A percentile compares a stretch with the other conserved stretches of the same genome.
Evolutionary conservation across 148 eudicot species (phyloP).

Genomic region (Salicornia ramosissima): DNA sequence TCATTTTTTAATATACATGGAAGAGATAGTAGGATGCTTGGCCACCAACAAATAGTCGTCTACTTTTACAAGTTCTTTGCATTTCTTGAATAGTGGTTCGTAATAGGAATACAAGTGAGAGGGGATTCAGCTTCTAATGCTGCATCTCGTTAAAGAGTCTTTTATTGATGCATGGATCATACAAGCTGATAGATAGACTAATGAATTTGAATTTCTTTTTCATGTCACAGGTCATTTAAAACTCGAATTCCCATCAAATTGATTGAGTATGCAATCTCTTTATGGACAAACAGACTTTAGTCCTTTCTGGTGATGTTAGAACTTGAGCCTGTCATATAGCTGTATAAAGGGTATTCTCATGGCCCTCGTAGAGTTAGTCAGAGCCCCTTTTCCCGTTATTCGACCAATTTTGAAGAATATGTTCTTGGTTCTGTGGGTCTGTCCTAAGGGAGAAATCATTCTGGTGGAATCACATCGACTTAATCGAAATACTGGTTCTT

Average conservation of each 20-base stretch:
- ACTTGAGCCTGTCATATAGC: not conserved
- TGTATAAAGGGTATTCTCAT: not conserved
- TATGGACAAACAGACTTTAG: not conserved
- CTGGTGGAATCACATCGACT: not conserved
- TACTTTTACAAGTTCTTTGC: too few relatives aligned
- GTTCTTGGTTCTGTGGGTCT: not conserved
- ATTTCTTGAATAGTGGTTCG: too few relatives aligned
- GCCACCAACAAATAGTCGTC: too few relatives aligned
- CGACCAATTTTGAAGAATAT: not conserved
- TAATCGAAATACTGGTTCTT: not conserved
- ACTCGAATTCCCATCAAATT: not conserved
- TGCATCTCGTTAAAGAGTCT: too few relatives aligned
- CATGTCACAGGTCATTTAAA: not conserved
- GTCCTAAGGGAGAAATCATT: not conserved
- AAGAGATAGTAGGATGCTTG: too few relatives aligned
- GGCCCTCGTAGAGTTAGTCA: not conserved
- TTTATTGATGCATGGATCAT: too few relatives aligned
- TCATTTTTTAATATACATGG: too few relatives aligned
- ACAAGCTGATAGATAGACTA: too few relatives aligned
- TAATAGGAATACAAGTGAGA: too few relatives aligned
- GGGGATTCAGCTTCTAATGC: too few relatives aligned
- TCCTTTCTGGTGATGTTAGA: not conserved
- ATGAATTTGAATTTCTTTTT: not conserved
- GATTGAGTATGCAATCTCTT: not conserved
- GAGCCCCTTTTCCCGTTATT: not conserved